Conservation (phyloP, 805 yeast genomes). For the Zygotorulaspora florentina region DNA sequence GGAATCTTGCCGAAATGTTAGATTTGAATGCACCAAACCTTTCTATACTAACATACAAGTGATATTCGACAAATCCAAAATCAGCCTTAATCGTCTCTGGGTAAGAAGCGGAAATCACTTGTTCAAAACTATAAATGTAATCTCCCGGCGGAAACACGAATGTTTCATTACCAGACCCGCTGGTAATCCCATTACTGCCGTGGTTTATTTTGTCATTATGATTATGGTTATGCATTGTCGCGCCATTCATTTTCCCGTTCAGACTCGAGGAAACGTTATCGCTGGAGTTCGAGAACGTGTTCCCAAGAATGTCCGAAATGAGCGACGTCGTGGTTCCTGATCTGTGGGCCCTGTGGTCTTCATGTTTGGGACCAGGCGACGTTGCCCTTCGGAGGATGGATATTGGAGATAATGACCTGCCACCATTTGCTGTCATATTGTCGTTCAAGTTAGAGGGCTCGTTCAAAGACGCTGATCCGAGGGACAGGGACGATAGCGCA, state of each 20-base stretch:
- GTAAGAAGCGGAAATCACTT: slow-evolving; percentile 71
- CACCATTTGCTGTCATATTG: slow-evolving; percentile 7
- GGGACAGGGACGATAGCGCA: slow-evolving; percentile 15
- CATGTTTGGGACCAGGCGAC: slow-evolving; percentile 19
- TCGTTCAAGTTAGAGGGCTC: slow-evolving; percentile 5
- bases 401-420: slow-evolving; percentile 30
- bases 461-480: slow-evolving; percentile 6
- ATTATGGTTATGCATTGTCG: neutral
- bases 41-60: slow-evolving; percentile 63
- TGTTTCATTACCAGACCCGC: slow-evolving; percentile 26
- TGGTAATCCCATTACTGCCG: slow-evolving; percentile 3
- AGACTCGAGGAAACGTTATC: slow-evolving; percentile 13
- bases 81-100: slow-evolving; percentile 79
- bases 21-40: slow-evolving; percentile 85
- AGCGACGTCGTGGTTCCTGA: slow-evolving; percentile 22
- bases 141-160: slow-evolving; percentile 78
- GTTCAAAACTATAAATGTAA: slow-evolving; percentile 88
- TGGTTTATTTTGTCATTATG: neutral
- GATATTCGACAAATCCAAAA: slow-evolving; percentile 75
- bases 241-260: slow-evolving; percentile 1
- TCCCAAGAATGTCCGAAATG: slow-evolving; percentile 27
- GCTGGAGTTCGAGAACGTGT: slow-evolving; percentile 18
- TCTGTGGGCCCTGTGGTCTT: slow-evolving; percentile 10
- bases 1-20: slow-evolving; percentile 58
- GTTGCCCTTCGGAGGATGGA: slow-evolving; percentile 27